phyloP scores from a whole-genome alignment of 768 basidiomycete genomes.

The Leucogyrophana mollusca region DNA sequence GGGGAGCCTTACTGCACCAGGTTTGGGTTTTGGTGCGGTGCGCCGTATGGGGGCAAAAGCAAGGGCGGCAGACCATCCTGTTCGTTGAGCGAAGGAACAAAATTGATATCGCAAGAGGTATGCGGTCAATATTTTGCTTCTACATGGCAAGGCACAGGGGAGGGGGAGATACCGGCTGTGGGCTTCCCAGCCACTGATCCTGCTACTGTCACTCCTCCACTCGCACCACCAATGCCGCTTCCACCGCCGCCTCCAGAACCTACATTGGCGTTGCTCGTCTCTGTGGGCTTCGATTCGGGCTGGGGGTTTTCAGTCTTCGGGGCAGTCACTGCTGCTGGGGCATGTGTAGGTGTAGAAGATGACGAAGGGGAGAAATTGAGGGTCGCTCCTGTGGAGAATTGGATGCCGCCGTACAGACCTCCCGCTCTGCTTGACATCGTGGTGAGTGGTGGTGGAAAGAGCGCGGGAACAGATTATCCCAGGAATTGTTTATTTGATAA shows the following conservation, averaged over 20 bases:
- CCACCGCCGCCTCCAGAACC: constrained; percentile 24
- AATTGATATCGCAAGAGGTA: constrained; percentile 4
- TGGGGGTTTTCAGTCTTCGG: constrained; percentile 18
- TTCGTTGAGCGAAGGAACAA: constrained; percentile 17
- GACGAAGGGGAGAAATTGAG: constrained; percentile 44
- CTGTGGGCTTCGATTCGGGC: constrained; percentile 20
- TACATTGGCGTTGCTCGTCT: constrained; percentile 21
- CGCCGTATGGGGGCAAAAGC: constrained; percentile 85
- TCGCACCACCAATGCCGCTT: constrained; percentile 8
- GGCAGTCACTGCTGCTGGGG: constrained; percentile 14
- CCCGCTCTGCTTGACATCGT: constrained; percentile 78
- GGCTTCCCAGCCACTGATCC: constrained; percentile 41
- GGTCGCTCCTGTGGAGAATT: constrained; percentile 71
- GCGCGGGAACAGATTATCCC: too few relatives aligned
- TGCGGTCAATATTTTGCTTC: constrained; percentile 36
- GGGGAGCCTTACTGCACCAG: constrained; percentile 45
- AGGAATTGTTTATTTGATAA: too few relatives aligned
- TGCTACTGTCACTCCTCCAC: constrained; percentile 22
- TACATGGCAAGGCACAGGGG: constrained; percentile 36
- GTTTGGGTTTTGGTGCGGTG: constrained; percentile 58
- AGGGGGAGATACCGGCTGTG: constrained; percentile 56
- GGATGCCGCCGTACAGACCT: constrained; percentile 84
- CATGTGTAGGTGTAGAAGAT: constrained; percentile 28
- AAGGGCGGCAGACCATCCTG: constrained; percentile 89
- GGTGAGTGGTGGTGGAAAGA: constrained; percentile 11